Evolutionary conservation across 768 basidiomycete genomes (phyloP).

Genomic region (Boletus vinaceobasis): DNA sequence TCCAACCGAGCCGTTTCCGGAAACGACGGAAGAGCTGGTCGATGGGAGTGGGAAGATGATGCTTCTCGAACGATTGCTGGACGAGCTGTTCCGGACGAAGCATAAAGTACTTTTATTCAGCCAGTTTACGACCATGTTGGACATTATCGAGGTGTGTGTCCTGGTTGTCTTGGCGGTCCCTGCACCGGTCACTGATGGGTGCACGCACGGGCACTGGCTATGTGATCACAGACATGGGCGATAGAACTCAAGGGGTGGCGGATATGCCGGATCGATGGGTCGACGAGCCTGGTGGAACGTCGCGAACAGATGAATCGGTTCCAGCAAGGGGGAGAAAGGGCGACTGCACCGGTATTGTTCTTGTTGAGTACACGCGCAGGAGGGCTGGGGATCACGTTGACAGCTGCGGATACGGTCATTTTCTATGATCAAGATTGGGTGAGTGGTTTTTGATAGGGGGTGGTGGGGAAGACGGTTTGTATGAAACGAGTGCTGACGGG

Average conservation of each 20-base stretch:
- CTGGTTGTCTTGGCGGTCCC: neutral
- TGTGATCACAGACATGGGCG: constrained; percentile 59
- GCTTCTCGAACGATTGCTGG: constrained; percentile 83
- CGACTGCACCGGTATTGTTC: constrained; percentile 70
- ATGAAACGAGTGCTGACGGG: constrained; percentile 2
- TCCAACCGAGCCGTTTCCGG: constrained; percentile 28
- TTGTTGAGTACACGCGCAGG: constrained; percentile 92
- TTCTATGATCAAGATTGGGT: constrained; percentile 26
- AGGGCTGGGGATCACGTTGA: constrained; percentile 94
- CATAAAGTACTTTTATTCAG: constrained; percentile 89
- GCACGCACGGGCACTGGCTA: neutral
- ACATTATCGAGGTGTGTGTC: constrained; percentile 81
- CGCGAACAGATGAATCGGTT: constrained; percentile 82
- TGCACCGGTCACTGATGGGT: neutral
- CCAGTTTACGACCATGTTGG: constrained; percentile 95
- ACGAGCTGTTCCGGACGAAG: constrained; percentile 69
- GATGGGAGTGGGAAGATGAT: constrained; percentile 97
- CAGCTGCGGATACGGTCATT: constrained; percentile 49
- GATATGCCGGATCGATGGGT: constrained; percentile 91
- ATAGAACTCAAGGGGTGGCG: constrained; percentile 75
- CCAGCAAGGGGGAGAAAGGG: constrained; percentile 64
- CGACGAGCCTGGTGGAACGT: constrained; percentile 75
- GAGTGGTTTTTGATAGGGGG: neutral
- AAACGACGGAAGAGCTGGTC: constrained; percentile 77
- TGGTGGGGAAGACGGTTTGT: neutral